phyloP scores from a whole-genome alignment of 306 rosid species.

The Gynostemma pentaphyllum region DNA sequence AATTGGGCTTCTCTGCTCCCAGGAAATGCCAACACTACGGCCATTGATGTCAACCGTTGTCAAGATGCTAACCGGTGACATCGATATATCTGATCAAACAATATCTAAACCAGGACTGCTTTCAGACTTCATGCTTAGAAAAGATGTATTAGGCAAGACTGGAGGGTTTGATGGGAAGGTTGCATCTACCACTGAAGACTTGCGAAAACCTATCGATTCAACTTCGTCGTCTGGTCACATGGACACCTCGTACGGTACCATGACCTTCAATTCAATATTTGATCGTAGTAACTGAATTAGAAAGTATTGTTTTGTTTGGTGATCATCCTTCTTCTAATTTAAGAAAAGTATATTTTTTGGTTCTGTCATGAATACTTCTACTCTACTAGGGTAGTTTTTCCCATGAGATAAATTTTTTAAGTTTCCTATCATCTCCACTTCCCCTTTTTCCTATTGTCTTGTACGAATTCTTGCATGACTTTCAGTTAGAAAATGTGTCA shows the following conservation, averaged over 20 bases:
- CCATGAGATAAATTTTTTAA: not conserved
- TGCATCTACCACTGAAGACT: constrained; percentile 18
- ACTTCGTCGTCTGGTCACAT: constrained; percentile 26
- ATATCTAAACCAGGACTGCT: constrained; percentile 60
- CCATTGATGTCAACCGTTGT: constrained; percentile 63
- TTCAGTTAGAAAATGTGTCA: not conserved
- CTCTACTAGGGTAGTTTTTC: not conserved
- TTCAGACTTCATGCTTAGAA: constrained; percentile 33
- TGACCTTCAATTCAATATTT: constrained; percentile 61
- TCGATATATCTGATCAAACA: constrained; percentile 26
- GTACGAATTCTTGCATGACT: not conserved
- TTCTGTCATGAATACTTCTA: not conserved
- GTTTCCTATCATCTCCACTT: not conserved
- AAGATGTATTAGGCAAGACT: constrained; percentile 14
- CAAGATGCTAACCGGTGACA: constrained; percentile 49
- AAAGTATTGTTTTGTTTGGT: not conserved
- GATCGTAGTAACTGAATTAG: constrained; percentile 35
- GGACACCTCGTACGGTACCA: constrained; percentile 34
- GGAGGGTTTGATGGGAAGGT: constrained; percentile 13
- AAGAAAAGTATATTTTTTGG: not conserved
- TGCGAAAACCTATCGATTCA: constrained; percentile 23
- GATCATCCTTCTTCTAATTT: not conserved
- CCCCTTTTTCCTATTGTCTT: not conserved
- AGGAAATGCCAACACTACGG: constrained; percentile 61
- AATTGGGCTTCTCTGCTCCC: constrained; percentile 75